Percentiles rank a stretch among this genome's conserved stretches.
phyloP scores from a whole-genome alignment of 805 yeast genomes.

The Sugiyamaella floridensis region DNA sequence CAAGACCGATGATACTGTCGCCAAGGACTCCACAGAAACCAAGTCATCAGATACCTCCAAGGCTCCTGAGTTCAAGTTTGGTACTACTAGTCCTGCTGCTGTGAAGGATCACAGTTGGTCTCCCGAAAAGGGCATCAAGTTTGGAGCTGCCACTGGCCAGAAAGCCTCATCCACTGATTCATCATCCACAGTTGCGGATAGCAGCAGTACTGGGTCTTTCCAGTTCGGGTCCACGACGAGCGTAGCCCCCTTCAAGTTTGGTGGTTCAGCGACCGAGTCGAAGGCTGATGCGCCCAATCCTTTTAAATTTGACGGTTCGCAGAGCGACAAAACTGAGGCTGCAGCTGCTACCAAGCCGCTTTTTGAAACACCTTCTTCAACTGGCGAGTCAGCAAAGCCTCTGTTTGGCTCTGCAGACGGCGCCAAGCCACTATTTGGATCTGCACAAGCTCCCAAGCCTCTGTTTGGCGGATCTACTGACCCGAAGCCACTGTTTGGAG shows the following conservation, averaged over 20 bases:
- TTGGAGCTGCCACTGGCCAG: conserved; percentile 13
- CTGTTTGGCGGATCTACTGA: too few relatives aligned
- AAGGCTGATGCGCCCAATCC: background rate
- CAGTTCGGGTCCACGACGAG: background rate
- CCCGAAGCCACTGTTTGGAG: background rate
- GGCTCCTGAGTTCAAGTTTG: conserved; percentile 25
- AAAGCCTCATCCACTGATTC: background rate
- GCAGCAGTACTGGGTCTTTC: background rate
- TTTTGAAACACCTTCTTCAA: background rate
- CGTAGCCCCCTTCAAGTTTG: background rate
- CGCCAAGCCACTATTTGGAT: too few relatives aligned
- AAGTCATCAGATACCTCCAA: background rate
- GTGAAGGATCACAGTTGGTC: conserved; percentile 24
- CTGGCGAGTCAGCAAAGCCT: background rate
- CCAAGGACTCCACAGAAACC: background rate
- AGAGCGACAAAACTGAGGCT: background rate
- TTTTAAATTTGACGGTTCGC: background rate
- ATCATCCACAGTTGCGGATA: background rate
- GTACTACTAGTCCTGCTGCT: conserved; percentile 4
- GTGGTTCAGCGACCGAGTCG: conserved; percentile 2
- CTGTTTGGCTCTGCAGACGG: background rate
- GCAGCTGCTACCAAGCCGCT: background rate
- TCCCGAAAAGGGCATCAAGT: conserved; percentile 29
- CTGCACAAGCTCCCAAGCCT: background rate
- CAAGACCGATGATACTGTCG: background rate